Evolutionary conservation across 768 basidiomycete genomes (phyloP), one percentile per base, ranked within the genome.

Genomic region (Serendipita indica): DNA sequence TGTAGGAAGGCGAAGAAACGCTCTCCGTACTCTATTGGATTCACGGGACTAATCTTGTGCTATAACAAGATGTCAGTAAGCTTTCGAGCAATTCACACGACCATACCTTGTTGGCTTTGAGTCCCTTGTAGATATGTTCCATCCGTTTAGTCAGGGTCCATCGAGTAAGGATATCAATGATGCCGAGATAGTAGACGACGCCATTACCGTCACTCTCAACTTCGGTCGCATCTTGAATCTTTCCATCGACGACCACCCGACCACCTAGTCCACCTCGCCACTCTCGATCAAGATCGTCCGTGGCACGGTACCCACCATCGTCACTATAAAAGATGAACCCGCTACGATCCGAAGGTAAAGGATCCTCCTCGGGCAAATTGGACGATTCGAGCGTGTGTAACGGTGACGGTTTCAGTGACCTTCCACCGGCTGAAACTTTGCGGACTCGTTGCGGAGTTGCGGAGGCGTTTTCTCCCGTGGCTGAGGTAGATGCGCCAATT

Each of bases 151-250:
- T 64, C 18, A 69, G 63, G 18, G 75, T 79, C 69, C 89, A 99
- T 1, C 93, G 94, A 25, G 96, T 98, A 61, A 93, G 72, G 63
- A 97, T 98, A 70, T 99, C 96, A 66, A 99, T 99, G 58, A 99
- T 79, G 22, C 96, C 94, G 6, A 97, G 74, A 69, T 97, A 97
- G 69, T 94, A 96, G 58, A 96, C 85, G 25, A 54, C 49, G 12
- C 49, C 49, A 13, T 54, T 28, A n/a, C 49, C 49, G 32, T 54
- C 49, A 7, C 16, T 18, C 49, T 54, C 32, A 10, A 10, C 32
- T 30, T 54, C 49, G 22, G 10, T 30, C 1, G 22, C 49, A 30
- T 18, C 32, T 7, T 25, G 5, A 54, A 54, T 18, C 10, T 54
- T 27, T 4, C 49, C 49, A 54, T 54, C 30, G 25, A 54, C 49